Conservation (phyloP, 2,329 filamentous ascomycete species). For the Colletotrichum lupini region DNA sequence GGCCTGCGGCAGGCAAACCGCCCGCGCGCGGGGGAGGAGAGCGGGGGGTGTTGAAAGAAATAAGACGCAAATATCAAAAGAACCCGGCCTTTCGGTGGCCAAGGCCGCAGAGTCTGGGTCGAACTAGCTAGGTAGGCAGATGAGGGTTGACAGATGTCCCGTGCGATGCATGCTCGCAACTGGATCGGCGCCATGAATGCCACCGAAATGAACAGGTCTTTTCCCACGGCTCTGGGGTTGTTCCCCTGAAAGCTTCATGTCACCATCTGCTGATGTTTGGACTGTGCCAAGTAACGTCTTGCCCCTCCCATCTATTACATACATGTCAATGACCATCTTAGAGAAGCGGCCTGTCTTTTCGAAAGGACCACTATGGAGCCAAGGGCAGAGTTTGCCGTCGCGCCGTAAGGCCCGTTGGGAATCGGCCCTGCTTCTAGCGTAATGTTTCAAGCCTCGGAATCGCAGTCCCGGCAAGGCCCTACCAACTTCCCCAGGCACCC, state of each 20-base stretch:
- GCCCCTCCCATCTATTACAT: not conserved
- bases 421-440: not conserved
- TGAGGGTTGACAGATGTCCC: conserved; percentile 1
- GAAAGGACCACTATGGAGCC: not conserved
- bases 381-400: not conserved
- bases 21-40: not conserved
- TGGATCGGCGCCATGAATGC: not conserved
- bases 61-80: not conserved
- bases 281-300: not conserved
- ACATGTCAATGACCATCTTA: not conserved
- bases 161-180: not conserved
- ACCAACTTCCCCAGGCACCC: not conserved
- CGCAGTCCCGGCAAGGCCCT: not conserved
- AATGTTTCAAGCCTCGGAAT: conserved; percentile 3
- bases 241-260: not conserved
- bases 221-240: not conserved
- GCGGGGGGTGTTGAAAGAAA: not conserved
- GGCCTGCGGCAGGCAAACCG: not conserved
- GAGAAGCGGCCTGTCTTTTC: not conserved
- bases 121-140: not conserved
- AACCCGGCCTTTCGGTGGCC: not conserved
- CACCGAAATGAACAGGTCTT: not conserved
- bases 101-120: not conserved
- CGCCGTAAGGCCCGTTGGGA: not conserved
- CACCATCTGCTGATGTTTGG: not conserved